phyloP scores from a whole-genome alignment of 129 eudicot genomes.

The Silybum marianum region DNA sequence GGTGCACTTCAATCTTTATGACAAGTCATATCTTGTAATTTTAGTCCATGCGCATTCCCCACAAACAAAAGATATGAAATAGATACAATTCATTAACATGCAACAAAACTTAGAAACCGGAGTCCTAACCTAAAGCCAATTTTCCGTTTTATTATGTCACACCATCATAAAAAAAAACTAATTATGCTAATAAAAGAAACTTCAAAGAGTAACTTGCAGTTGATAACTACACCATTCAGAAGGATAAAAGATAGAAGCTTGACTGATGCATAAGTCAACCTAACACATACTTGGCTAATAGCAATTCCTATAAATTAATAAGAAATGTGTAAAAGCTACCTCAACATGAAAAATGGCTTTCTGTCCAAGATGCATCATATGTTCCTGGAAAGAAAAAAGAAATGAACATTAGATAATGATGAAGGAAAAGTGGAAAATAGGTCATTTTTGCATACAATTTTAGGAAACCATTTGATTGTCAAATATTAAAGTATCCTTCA shows the following conservation, averaged over 20 bases:
- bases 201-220: background rate
- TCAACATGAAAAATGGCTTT: slow-evolving; percentile 98
- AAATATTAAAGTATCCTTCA: slow-evolving; percentile 2
- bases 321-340: slow-evolving; percentile 41
- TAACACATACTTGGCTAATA: slow-evolving; percentile 3
- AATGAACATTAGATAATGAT: slow-evolving; percentile 4
- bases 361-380: slow-evolving; percentile 95
- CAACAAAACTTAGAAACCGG: background rate
- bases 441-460: background rate
- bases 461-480: background rate
- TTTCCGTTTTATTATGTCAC: background rate
- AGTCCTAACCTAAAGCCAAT: background rate
- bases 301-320: slow-evolving; percentile 4
- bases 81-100: background rate
- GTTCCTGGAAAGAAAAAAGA: slow-evolving; percentile 59
- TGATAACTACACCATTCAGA: background rate
- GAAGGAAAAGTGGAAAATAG: background rate
- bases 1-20: background rate
- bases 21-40: background rate
- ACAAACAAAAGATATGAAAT: background rate
- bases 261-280: background rate
- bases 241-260: slow-evolving; percentile 16
- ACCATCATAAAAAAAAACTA: background rate
- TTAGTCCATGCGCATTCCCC: background rate
- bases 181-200: no score